phyloP scores from a whole-genome alignment of 345 rosid species.

The Pugionium cornutum region DNA sequence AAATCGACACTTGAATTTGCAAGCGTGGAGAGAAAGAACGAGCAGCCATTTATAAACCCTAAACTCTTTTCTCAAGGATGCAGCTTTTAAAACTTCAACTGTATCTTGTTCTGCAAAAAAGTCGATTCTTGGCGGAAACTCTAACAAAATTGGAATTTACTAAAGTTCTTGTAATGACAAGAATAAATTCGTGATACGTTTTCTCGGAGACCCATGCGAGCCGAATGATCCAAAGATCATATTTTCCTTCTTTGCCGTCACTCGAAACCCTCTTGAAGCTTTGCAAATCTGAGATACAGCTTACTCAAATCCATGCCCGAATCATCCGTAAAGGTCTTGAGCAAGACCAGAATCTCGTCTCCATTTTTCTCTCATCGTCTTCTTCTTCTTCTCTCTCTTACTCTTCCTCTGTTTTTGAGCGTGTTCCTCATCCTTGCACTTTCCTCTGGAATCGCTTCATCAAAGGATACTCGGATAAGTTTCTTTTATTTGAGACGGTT shows the following conservation, averaged over 20 bases:
- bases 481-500: slow-evolving; percentile 40
- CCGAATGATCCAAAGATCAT: slow-evolving; percentile 38
- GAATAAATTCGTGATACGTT: neutral
- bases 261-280: slow-evolving; percentile 51
- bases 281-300: slow-evolving; percentile 51
- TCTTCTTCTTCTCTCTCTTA: slow-evolving; percentile 45
- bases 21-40: no score
- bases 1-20: no score
- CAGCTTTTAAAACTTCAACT: neutral
- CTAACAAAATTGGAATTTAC: neutral
- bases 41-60: neutral
- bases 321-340: slow-evolving; percentile 73
- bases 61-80: slow-evolving; percentile 6
- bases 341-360: slow-evolving; percentile 60
- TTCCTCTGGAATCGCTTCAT: slow-evolving; percentile 64
- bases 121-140: neutral
- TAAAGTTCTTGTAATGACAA: slow-evolving; percentile 15
- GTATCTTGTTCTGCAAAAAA: neutral
- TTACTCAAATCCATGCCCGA: slow-evolving; percentile 66
- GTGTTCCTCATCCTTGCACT: slow-evolving; percentile 50
- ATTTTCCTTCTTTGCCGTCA: slow-evolving; percentile 39
- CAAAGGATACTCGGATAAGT: slow-evolving; percentile 43
- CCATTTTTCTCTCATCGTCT: slow-evolving; percentile 49
- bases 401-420: slow-evolving; percentile 52
- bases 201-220: slow-evolving; percentile 24